phyloP scores from a whole-genome alignment of 1,284 basidiomycete species.

The Cerrena zonata region DNA sequence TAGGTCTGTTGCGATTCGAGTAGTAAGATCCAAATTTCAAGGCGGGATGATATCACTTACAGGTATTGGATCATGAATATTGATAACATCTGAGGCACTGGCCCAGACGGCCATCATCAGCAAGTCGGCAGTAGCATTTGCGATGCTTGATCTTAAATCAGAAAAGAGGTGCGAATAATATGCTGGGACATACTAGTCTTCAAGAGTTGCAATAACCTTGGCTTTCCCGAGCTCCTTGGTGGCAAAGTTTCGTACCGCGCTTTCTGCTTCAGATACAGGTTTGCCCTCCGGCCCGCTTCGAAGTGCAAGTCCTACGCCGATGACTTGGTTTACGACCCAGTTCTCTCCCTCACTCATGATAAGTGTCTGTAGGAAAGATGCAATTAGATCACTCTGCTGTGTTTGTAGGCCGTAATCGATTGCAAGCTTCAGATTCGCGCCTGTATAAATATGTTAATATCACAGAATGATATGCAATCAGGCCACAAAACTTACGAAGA shows the following conservation, averaged over 20 bases:
- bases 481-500: constrained; percentile 47
- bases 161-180: background rate
- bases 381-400: constrained; percentile 71
- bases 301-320: constrained; percentile 55
- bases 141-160: too few relatives aligned
- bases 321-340: constrained; percentile 63
- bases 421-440: constrained; percentile 73
- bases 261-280: constrained; percentile 62
- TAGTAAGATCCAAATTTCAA: too few relatives aligned
- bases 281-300: constrained; percentile 55
- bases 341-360: constrained; percentile 83
- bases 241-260: constrained; percentile 67
- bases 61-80: constrained; percentile 53
- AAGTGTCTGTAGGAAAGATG: constrained; percentile 76
- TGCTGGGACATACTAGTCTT: constrained; percentile 66
- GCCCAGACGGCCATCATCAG: constrained; percentile 72
- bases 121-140: constrained; percentile 74
- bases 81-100: constrained; percentile 44
- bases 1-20: constrained; percentile 56
- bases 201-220: constrained; percentile 66
- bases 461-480: background rate
- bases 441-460: constrained; percentile 32
- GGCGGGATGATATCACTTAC: constrained; percentile 37
- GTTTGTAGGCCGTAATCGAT: constrained; percentile 76
- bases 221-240: constrained; percentile 73